Base-by-base conservation (phyloP, 2,329 filamentous ascomycete species). In the Apiospora koreana region DNA sequence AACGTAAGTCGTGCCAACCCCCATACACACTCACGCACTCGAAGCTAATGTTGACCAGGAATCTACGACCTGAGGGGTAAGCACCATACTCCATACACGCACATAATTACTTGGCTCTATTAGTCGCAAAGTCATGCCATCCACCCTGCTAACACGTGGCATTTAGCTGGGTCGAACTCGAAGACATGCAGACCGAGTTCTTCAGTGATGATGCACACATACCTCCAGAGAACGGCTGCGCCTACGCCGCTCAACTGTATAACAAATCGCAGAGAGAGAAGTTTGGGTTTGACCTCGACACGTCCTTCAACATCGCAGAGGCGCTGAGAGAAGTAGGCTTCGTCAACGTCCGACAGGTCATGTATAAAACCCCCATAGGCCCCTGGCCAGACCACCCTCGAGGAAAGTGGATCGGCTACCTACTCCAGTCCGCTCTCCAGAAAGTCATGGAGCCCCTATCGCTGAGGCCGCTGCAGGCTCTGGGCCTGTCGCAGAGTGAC, bases 1-100 rank as follows among this genome's bases (percentile, higher is more conserved):
- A 28, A n/a, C 28, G 54, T 62, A 38, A 62, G 54, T 23, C 8
- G n/a, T n/a, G 21, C 21, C 54, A n/a, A 38, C 8, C 9, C 16
- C n/a, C n/a, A n/a, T n/a, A 35, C 5, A 9, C 23, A n/a, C 83
- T 28, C 85, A 84, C 41, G 82, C 91, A 82, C 90, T 82, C 18
- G 80, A 89, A 74, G 89, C 87, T 77, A 23, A 31, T 68, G 9
- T 54, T 16, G 38, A 65, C 12, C 45, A 50, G 62, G 50, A 43
- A 35, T 25, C 68, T 69, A 21, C 58, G 71, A 78, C 80, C 81
- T 83, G 83, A 81, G 23, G 54, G 54, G 54, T 62, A 38, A 62
- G 54, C 31, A 16, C 12, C 3, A 62, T n/a, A 62, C 21, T 16
- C 9, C 54, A n/a, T 38, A 38, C 23, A 62, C 3, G 21, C 16